Conservation (phyloP, 768 basidiomycete species). For the Phanerochaete carnosa region DNA sequence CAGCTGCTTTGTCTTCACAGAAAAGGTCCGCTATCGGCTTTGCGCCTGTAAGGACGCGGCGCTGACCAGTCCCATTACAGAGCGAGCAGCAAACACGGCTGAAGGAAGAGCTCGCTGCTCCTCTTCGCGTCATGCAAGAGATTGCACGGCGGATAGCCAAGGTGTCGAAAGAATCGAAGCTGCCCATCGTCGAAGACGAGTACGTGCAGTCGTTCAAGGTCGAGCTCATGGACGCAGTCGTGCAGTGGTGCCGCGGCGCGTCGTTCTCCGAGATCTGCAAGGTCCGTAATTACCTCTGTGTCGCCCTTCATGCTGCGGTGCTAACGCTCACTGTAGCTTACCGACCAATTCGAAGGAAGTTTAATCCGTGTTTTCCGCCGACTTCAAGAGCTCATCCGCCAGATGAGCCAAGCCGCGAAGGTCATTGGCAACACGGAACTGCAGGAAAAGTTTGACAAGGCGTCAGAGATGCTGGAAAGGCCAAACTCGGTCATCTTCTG, state of each 20-base stretch:
- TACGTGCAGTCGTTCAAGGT: slow-evolving; percentile 98
- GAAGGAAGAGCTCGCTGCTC: slow-evolving; percentile 91
- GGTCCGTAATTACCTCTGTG: slow-evolving; percentile 39
- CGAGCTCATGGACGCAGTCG: slow-evolving; percentile 96
- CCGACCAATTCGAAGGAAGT: slow-evolving; percentile 95
- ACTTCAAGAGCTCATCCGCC: slow-evolving; percentile 88
- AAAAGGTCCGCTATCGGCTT: slow-evolving; percentile 62
- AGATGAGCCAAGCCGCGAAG: slow-evolving; percentile 94
- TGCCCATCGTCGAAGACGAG: slow-evolving; percentile 86
- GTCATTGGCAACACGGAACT: slow-evolving; percentile 96
- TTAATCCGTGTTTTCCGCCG: slow-evolving; percentile 95
- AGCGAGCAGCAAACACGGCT: slow-evolving; percentile 84
- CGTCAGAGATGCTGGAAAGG: slow-evolving; percentile 89
- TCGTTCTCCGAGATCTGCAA: slow-evolving; percentile 96
- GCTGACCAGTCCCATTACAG: slow-evolving; percentile 37
- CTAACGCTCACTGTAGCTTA: slow-evolving; percentile 52
- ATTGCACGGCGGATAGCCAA: slow-evolving; percentile 94
- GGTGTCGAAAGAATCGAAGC: slow-evolving; percentile 90
- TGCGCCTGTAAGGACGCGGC: background rate
- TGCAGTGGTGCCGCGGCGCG: slow-evolving; percentile 98
- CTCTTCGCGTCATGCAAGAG: slow-evolving; percentile 94
- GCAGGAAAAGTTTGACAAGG: slow-evolving; percentile 89
- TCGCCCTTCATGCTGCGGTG: background rate
- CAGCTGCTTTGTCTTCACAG: slow-evolving; percentile 96
- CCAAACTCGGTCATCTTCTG: slow-evolving; percentile 94